Base-by-base conservation (phyloP, 202 grass and related monocot genomes). In the Brachypodium distachyon region DNA sequence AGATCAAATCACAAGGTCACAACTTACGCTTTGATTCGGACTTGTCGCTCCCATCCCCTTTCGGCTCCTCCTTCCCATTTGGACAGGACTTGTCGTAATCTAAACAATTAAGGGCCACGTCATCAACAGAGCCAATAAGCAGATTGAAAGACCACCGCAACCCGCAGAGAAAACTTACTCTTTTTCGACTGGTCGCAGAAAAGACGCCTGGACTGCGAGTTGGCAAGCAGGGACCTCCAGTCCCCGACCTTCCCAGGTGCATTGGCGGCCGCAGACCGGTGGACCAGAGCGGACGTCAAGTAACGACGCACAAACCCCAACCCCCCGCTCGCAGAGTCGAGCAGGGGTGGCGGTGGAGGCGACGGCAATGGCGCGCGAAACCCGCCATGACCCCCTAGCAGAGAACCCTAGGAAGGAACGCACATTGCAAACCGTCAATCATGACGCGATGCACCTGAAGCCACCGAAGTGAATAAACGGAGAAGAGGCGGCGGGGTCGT, bases 31-130 rank as follows among this genome's bases (percentile, higher is more conserved):
- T 94, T 10, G 91, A 70, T 49, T 97, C 79, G 13, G 88, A 90
- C 70, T 89, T 85, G 79, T 88, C 75, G 56, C 82, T 90, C 47
- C 56, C 91, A 42, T 88, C 78, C 51, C 80, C 89, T 72, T 86
- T 80, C 1, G 86, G 83, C 66, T 81, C 79, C 23, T 91, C 78
- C 81, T 89, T 73, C 83, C 84, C 81, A 83, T 84, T 91, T 33
- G 82, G 91, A 22, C 61, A 84, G 69, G 83, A 78, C 28, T 97
- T 94, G 51, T 91, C 82, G 56, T 84, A 84, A 88, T 94, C 91
- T 97, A 73, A 73, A 81, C 27, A 63, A 74, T 55, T 22, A 67
- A 70, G 51, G 43, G 59, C 9, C 12, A 60, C 21, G 19, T 73
- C 70, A 74, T 17, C 21, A 54, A 29, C 77, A 33, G 54, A 34